Evolutionary conservation across 179 eudicot genomes (phyloP).

Genomic region (Amaranthus tricolor): DNA sequence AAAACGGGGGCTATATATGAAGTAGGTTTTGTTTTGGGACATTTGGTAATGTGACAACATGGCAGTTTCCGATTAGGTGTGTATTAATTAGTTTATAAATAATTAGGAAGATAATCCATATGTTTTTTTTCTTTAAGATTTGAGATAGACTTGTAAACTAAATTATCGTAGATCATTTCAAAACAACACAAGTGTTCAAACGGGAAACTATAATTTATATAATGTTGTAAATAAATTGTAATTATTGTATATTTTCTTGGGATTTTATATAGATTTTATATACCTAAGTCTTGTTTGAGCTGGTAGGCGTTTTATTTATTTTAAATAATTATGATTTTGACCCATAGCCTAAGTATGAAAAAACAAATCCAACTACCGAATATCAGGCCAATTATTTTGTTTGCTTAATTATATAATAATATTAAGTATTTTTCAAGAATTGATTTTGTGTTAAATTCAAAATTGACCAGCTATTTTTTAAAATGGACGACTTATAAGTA

Average conservation of each 20-base stretch:
- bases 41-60: constrained; percentile 9
- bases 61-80: not conserved
- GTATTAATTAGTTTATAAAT: constrained; percentile 8
- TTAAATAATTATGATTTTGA: constrained; percentile 26
- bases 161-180: constrained; percentile 2
- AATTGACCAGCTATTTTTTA: constrained; percentile 20
- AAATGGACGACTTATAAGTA: constrained; percentile 3
- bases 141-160: constrained; percentile 17
- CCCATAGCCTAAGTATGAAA: constrained; percentile 18
- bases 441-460: constrained; percentile 12
- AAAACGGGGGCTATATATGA: constrained; percentile 2
- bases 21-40: not conserved
- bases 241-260: not conserved
- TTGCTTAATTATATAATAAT: constrained; percentile 10
- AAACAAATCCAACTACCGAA: constrained; percentile 15
- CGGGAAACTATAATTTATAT: not conserved
- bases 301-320: constrained; percentile 9
- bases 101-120: constrained; percentile 3
- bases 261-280: constrained; percentile 1
- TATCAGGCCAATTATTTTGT: constrained; percentile 30
- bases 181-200: constrained; percentile 22
- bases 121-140: constrained; percentile 1
- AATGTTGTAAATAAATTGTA: not conserved
- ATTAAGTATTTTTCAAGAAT: not conserved
- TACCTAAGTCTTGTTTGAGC: constrained; percentile 13